Base-by-base conservation (phyloP, 2,329 filamentous ascomycete genomes). In the Verticillium longisporum region DNA sequence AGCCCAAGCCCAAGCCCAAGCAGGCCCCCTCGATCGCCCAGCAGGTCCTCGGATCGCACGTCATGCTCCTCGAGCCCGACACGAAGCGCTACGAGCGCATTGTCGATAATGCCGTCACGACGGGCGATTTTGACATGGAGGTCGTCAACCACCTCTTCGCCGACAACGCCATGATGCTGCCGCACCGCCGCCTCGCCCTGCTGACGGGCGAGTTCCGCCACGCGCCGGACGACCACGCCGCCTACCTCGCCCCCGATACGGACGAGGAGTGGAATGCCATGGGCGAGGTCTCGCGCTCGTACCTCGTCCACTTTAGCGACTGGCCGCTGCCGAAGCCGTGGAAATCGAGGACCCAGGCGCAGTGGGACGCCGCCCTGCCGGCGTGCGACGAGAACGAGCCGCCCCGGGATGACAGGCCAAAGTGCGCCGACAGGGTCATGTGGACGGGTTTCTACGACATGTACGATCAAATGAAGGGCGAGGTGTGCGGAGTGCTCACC, bases 251-350 rank as follows among this genome's bases (percentile, higher is more conserved):
- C 21, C 73, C 83, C 2, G 78, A 78, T 65, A 69, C 77, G 9
- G 70, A 78, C 1, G 83, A 84, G 63, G 66, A 68, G 2, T 90
- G 87, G 86, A 82, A 89, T 67, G 78, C 87, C 0, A 26, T 72
- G 62, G 60, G 70, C 37, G 78, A 79, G 1, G 76, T 83, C 59
- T 78, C 78, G 14, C 85, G 89, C 66, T 84, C 86, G 6, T 89
- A 88, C 64, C 78, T 88, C 5, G 75, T 91, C 2, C 88, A 91
- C 70, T 91, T 90, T 70, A 88, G 84, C 13, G 88, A 91, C 68
- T 89, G 84, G 84, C 88, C 88, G 1, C 66, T 89, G 6, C 86
- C 87, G 0, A 91, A 91, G 62, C 79, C 79, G 0, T 82, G 80
- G 79, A n/a, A 21, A 45, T 34, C 60, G 21, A 55, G 34, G 31